These are phyloP conservation scores for Hypoxylon sp. DNA, from an alignment of 2,329 filamentous ascomycete species.

Conservation along the genomic window DNA sequence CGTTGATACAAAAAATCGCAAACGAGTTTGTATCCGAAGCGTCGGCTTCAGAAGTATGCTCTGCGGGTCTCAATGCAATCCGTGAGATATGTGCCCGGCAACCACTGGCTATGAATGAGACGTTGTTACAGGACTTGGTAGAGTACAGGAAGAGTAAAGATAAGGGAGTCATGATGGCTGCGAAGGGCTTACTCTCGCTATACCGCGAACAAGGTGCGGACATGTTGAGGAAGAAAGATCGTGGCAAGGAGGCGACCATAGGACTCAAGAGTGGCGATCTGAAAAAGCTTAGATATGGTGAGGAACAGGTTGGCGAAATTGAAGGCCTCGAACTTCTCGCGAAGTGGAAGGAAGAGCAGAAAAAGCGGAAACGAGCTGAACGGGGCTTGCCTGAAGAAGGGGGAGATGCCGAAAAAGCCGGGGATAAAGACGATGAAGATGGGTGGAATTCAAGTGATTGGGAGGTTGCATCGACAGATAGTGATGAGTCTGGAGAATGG, in stretches of 20 bases:
- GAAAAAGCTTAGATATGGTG: slow-evolving; percentile 84
- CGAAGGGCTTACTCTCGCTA: slow-evolving; percentile 89
- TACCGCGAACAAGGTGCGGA: slow-evolving; percentile 94
- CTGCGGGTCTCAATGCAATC: slow-evolving; percentile 94
- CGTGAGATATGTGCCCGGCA: slow-evolving; percentile 94
- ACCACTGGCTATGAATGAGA: slow-evolving; percentile 96
- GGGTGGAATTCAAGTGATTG: slow-evolving; percentile 70
- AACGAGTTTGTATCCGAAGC: slow-evolving; percentile 99
- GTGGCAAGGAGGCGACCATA: slow-evolving; percentile 92
- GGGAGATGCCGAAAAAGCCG: slow-evolving; percentile 72
- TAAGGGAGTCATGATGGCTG: slow-evolving; percentile 99
- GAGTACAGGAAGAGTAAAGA: slow-evolving; percentile 98
- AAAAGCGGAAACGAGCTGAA: slow-evolving; percentile 78
- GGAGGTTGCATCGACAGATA: slow-evolving; percentile 73
- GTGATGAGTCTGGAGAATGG: slow-evolving; percentile 87
- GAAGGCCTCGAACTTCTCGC: slow-evolving; percentile 93
- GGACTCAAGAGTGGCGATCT: slow-evolving; percentile 81
- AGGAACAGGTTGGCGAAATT: slow-evolving; percentile 84
- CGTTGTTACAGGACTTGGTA: slow-evolving; percentile 93
- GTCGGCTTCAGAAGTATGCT: slow-evolving; percentile 88
- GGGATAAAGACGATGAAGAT: slow-evolving; percentile 69
- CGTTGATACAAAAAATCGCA: slow-evolving; percentile 92
- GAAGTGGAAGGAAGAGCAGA: slow-evolving; percentile 94
- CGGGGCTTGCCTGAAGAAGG: slow-evolving; percentile 76
- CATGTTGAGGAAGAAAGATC: slow-evolving; percentile 88